Evolutionary conservation across 805 yeast genomes (phyloP).

Genomic region (Jamesozyma spencerorum): DNA sequence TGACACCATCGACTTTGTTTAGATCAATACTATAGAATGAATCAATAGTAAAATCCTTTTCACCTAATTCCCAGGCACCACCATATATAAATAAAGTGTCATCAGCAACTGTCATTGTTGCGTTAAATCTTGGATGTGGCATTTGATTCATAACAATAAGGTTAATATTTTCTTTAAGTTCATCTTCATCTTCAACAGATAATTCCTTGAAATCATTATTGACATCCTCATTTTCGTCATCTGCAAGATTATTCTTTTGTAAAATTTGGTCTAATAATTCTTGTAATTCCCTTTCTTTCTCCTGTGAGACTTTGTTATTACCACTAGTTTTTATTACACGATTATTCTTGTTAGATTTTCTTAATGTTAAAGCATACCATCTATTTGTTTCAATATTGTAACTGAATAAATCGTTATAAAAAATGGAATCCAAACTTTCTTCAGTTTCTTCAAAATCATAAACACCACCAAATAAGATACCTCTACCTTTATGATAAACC

Average conservation of each 20-base stretch:
- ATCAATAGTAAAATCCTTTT: conserved; percentile 74
- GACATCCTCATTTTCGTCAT: conserved; percentile 37
- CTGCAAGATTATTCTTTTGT: conserved; percentile 62
- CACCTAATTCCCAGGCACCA: conserved; percentile 85
- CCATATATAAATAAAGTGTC: conserved; percentile 80
- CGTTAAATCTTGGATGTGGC: conserved; percentile 87
- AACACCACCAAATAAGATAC: conserved; percentile 91
- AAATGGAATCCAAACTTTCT: conserved; percentile 76
- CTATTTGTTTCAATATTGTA: conserved; percentile 80
- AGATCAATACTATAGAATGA: conserved; percentile 80
- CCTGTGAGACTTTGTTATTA: conserved; percentile 36
- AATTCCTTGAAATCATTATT: conserved; percentile 30
- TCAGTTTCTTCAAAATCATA: conserved; percentile 93
- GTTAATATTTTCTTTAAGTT: conserved; percentile 28
- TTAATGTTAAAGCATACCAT: conserved; percentile 57
- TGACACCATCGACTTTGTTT: conserved; percentile 79
- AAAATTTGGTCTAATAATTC: conserved; percentile 66
- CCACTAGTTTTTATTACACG: conserved; percentile 36
- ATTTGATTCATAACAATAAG: conserved; percentile 50
- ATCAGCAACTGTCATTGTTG: conserved; percentile 74
- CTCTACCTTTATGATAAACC: conserved; percentile 77
- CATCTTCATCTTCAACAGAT: conserved; percentile 34
- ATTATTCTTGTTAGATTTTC: conserved; percentile 8
- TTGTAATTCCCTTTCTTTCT: conserved; percentile 72
- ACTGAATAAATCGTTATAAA: conserved; percentile 70